Conservation (phyloP, 805 yeast species). For the Pichia manshurica region DNA sequence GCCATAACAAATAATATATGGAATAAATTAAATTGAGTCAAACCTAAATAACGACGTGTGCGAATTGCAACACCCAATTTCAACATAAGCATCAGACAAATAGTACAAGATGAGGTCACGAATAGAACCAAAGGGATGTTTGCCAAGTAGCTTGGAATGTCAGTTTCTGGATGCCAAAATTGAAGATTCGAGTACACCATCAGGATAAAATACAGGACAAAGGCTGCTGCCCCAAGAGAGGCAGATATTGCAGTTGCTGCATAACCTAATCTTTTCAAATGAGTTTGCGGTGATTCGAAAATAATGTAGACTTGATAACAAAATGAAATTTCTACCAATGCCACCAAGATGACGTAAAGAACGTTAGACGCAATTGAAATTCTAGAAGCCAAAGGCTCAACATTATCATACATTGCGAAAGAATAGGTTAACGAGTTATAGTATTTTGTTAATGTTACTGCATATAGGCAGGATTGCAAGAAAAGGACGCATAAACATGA, state of each 20-base stretch:
- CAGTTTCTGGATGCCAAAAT: slow-evolving; percentile 19
- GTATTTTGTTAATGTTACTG: slow-evolving; percentile 49
- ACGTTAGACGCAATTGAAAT: slow-evolving; percentile 58
- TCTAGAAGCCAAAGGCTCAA: slow-evolving; percentile 35
- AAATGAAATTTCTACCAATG: slow-evolving; percentile 58
- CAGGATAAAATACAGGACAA: slow-evolving; percentile 53
- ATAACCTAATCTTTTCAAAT: slow-evolving; percentile 36
- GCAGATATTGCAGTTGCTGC: slow-evolving; percentile 35
- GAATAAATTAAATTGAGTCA: slow-evolving; percentile 74
- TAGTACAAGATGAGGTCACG: slow-evolving; percentile 59
- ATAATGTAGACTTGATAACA: slow-evolving; percentile 68
- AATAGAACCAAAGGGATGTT: slow-evolving; percentile 58
- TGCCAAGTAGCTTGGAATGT: slow-evolving; percentile 34
- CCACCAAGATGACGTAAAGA: slow-evolving; percentile 53
- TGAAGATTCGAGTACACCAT: slow-evolving; percentile 40
- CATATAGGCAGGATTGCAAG: slow-evolving; percentile 55
- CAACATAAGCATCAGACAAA: slow-evolving; percentile 52
- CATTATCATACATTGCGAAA: slow-evolving; percentile 42
- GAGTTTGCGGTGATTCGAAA: slow-evolving; percentile 49
- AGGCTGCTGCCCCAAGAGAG: slow-evolving; percentile 46
- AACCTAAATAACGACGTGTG: slow-evolving; percentile 69
- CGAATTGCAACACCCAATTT: slow-evolving; percentile 67
- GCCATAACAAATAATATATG: slow-evolving; percentile 79
- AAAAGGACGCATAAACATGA: slow-evolving; percentile 49
- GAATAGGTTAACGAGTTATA: slow-evolving; percentile 42